Evolutionary conservation across 306 rosid species (phyloP).

Genomic region (Coriaria nepalensis): DNA sequence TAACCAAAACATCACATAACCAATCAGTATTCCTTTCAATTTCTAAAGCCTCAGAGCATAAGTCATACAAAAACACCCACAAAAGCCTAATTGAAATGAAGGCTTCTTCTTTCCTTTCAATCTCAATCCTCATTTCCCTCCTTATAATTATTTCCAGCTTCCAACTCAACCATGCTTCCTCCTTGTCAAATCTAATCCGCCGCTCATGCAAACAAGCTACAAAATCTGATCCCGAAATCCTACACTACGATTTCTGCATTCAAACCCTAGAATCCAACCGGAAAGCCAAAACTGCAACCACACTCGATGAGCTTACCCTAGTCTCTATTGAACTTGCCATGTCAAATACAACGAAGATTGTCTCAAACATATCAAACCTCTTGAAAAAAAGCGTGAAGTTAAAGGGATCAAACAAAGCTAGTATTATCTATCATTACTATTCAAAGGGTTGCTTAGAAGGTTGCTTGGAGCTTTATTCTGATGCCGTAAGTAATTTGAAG

Average conservation of each 20-base stretch:
- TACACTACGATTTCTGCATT: constrained; percentile 39
- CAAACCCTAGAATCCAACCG: constrained; percentile 22
- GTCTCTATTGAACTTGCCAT: constrained; percentile 24
- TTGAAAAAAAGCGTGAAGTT: constrained; percentile 13
- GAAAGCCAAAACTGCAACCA: constrained; percentile 7
- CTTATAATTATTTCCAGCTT: background rate
- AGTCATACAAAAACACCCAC: too few relatives aligned
- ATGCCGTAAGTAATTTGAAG: constrained; percentile 11
- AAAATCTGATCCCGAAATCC: constrained; percentile 26
- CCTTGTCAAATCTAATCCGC: constrained; percentile 17
- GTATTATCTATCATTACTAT: background rate
- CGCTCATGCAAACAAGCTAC: constrained; percentile 41
- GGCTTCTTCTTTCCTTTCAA: background rate
- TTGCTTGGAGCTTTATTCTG: constrained; percentile 29
- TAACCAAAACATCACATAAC: too few relatives aligned
- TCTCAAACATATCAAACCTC: constrained; percentile 22
- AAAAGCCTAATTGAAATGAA: background rate
- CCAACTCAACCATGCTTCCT: constrained; percentile 10
- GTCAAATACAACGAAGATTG: constrained; percentile 33
- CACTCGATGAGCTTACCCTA: constrained; percentile 23
- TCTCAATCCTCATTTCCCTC: constrained; percentile 3
- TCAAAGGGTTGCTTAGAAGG: constrained; percentile 22
- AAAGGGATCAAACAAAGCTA: background rate
- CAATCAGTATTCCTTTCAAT: too few relatives aligned
- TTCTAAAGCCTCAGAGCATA: too few relatives aligned